These are phyloP conservation scores for Schizophyllum amplum DNA, from an alignment of 1,284 basidiomycete genomes.

Conservation along the genomic window DNA sequence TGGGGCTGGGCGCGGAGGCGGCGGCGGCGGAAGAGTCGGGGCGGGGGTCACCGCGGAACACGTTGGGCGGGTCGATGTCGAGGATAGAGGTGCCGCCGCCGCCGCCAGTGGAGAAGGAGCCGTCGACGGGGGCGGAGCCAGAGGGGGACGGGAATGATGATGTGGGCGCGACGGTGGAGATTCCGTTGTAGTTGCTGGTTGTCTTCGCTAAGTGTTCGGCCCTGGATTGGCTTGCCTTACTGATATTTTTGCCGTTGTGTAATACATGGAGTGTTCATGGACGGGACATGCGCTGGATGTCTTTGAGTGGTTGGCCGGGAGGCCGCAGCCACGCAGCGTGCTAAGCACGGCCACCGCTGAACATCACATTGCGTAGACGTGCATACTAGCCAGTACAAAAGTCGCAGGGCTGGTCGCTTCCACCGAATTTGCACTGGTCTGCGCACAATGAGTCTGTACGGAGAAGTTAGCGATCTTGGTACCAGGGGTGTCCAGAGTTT, in stretches of 20 bases:
- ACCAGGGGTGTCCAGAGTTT: no score
- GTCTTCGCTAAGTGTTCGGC: conserved; percentile 8
- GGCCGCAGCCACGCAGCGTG: no score
- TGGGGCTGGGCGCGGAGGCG: conserved; percentile 13
- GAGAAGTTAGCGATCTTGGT: no score
- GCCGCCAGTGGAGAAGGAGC: conserved; percentile 69
- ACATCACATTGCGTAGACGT: no score
- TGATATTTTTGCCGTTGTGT: background rate
- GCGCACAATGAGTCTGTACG: no score
- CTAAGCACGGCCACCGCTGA: no score
- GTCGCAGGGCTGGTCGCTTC: no score
- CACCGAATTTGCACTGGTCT: no score
- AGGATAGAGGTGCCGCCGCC: conserved; percentile 68
- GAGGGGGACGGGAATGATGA: conserved; percentile 50
- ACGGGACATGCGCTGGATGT: no score
- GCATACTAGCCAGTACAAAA: no score
- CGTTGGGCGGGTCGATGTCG: background rate
- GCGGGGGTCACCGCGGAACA: conserved; percentile 40
- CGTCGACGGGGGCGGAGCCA: conserved; percentile 25
- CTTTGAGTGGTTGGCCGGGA: no score
- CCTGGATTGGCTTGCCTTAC: background rate
- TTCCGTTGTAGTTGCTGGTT: conserved; percentile 27
- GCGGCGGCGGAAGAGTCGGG: conserved; percentile 8
- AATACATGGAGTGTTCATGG: background rate
- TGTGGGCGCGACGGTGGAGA: conserved; percentile 67